These are phyloP conservation scores for Fusarium sambucinum DNA, from an alignment of 2,329 filamentous ascomycete genomes.

Conservation along the genomic window DNA sequence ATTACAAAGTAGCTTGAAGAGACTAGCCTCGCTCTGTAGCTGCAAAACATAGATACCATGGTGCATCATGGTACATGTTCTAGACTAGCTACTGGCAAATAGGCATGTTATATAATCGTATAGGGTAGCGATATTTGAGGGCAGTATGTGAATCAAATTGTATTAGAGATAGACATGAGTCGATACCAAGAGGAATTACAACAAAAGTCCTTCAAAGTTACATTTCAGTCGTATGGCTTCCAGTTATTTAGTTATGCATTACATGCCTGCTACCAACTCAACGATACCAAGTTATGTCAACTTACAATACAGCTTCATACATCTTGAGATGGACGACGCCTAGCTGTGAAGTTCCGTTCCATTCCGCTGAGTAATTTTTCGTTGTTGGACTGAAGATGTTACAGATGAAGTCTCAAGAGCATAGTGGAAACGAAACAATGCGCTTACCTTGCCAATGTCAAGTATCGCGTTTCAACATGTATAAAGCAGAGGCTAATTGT, in stretches of 20 bases:
- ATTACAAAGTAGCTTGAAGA: neutral
- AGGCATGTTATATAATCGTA: neutral
- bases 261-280: neutral
- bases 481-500: constrained; percentile 62
- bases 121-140: neutral
- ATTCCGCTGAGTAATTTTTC: constrained; percentile 68
- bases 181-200: constrained; percentile 36
- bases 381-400: constrained; percentile 71
- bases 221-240: neutral
- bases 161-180: constrained; percentile 62
- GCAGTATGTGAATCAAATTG: neutral
- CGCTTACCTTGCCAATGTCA: constrained; percentile 72
- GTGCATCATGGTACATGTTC: neutral
- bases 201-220: neutral
- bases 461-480: neutral
- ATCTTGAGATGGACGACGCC: constrained; percentile 53
- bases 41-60: neutral
- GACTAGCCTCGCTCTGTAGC: too few species aligned
- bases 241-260: neutral
- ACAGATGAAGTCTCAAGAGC: constrained; percentile 71
- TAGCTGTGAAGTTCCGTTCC: constrained; percentile 57
- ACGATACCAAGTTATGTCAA: neutral
- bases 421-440: constrained; percentile 71
- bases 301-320: neutral
- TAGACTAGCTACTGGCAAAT: too few species aligned